Percentiles rank a stretch among this genome's conserved stretches.
phyloP scores from a whole-genome alignment of 164 flowering plant species.

The Dillenia turbinata region DNA sequence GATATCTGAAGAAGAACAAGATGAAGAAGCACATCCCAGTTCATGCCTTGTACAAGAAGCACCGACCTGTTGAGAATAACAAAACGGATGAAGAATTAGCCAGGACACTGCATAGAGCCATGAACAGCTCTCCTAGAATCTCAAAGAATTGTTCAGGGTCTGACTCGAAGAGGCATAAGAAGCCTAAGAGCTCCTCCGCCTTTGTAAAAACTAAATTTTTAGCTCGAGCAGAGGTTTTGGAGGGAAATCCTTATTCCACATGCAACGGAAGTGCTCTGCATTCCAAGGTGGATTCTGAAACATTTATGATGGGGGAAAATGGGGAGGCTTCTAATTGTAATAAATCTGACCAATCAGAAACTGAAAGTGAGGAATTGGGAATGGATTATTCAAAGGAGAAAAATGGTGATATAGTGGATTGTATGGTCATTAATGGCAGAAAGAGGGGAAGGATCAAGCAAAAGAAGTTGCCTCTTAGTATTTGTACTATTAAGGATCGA shows the following conservation, averaged over 20 bases:
- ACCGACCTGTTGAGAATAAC: constrained; percentile 25
- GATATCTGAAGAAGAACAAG: constrained; percentile 45
- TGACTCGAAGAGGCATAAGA: constrained; percentile 48
- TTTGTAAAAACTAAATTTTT: constrained; percentile 25
- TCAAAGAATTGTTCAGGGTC: constrained; percentile 39
- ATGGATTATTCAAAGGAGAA: constrained; percentile 35
- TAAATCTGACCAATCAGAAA: constrained; percentile 21
- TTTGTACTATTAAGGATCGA: constrained; percentile 56
- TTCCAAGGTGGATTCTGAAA: constrained; percentile 24
- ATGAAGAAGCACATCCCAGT: constrained; percentile 76
- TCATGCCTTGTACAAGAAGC: constrained; percentile 58
- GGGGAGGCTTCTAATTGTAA: constrained; percentile 24
- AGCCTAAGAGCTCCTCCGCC: constrained; percentile 24
- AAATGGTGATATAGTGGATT: constrained; percentile 22
- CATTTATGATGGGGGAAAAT: constrained; percentile 20
- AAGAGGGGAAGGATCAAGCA: constrained; percentile 71
- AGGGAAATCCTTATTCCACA: constrained; percentile 22
- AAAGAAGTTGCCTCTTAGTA: constrained; percentile 62
- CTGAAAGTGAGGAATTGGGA: constrained; percentile 27
- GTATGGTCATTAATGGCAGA: constrained; percentile 27
- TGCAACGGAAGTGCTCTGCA: constrained; percentile 31
- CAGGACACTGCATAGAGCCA: constrained; percentile 60
- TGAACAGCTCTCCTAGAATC: constrained; percentile 80
- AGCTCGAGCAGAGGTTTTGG: constrained; percentile 24
- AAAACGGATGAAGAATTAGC: constrained; percentile 79